phyloP scores from a whole-genome alignment of 257 asterid species.

The Striga asiatica region DNA sequence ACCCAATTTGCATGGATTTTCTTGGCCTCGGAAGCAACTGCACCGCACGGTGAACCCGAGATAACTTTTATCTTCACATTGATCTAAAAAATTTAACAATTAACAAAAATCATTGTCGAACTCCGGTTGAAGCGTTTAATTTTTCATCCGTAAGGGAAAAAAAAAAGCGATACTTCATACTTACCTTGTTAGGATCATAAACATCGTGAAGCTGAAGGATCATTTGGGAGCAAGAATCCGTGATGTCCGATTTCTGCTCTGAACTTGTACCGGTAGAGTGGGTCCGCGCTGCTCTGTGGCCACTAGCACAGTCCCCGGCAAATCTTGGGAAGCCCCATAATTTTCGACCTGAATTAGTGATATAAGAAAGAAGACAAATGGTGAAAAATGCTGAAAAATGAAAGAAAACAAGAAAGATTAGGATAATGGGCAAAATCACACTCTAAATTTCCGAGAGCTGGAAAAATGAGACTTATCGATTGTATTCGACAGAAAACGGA shows the following conservation, averaged over 20 bases:
- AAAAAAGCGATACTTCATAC: not conserved
- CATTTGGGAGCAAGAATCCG: slow-evolving; percentile 67
- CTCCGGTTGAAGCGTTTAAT: too few relatives aligned
- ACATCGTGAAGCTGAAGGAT: slow-evolving; percentile 57
- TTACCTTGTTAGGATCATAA: slow-evolving; percentile 45
- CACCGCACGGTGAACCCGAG: slow-evolving; percentile 25
- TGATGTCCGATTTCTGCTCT: slow-evolving; percentile 54
- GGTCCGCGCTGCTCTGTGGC: slow-evolving; percentile 51
- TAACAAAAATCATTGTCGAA: not conserved
- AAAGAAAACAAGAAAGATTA: too few relatives aligned
- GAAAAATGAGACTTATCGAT: too few relatives aligned
- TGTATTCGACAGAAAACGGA: too few relatives aligned
- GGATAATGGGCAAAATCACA: too few relatives aligned
- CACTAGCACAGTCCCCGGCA: slow-evolving; percentile 96
- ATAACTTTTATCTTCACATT: slow-evolving; percentile 54
- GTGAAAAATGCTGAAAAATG: too few relatives aligned
- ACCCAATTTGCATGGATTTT: slow-evolving; percentile 53
- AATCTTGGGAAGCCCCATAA: slow-evolving; percentile 93
- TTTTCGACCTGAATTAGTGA: slow-evolving; percentile 83
- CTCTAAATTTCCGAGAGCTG: too few relatives aligned
- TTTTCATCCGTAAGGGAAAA: too few relatives aligned
- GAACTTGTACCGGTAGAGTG: slow-evolving; percentile 44
- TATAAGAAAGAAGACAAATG: too few relatives aligned
- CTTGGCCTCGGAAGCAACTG: slow-evolving; percentile 61
- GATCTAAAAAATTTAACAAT: slow-evolving; percentile 38